Percentiles rank a stretch among this genome's conserved stretches.
Conservation (phyloP, 1,284 basidiomycete genomes). For the Marasmius fiardii region DNA sequence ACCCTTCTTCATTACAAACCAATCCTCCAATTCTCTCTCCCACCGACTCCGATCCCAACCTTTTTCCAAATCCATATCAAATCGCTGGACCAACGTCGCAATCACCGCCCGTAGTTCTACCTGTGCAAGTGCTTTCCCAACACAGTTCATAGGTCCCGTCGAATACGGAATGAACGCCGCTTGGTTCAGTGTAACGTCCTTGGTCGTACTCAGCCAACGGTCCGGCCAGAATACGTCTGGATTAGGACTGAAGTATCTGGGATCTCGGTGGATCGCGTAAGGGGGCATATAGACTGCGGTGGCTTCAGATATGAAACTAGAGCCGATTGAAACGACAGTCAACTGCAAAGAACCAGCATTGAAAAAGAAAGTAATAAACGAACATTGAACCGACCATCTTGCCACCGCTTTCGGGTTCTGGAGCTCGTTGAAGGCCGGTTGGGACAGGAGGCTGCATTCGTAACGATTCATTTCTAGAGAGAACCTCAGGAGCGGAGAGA, state of each 20-base stretch:
- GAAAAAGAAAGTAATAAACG: background rate
- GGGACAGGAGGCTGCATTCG: constrained; percentile 8
- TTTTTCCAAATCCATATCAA: constrained; percentile 25
- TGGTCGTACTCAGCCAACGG: constrained; percentile 31
- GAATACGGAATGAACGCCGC: constrained; percentile 31
- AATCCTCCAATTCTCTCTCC: constrained; percentile 25
- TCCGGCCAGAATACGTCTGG: constrained; percentile 39
- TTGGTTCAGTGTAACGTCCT: constrained; percentile 18
- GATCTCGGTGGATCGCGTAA: constrained; percentile 37
- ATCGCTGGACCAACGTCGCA: constrained; percentile 24
- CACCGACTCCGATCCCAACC: constrained; percentile 24
- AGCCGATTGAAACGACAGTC: background rate
- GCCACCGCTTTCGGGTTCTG: constrained; percentile 1
- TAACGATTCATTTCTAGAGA: constrained; percentile 8
- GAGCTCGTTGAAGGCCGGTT: constrained; percentile 5
- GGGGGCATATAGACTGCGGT: constrained; percentile 35
- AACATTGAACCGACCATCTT: constrained; percentile 7
- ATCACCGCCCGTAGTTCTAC: constrained; percentile 27
- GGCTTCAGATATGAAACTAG: constrained; percentile 37
- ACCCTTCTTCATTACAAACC: constrained; percentile 25
- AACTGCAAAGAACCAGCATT: background rate
- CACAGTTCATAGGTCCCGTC: constrained; percentile 30
- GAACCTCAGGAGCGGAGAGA: background rate
- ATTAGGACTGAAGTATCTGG: constrained; percentile 36
- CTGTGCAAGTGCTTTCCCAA: constrained; percentile 28